Evolutionary conservation across 2,329 filamentous ascomycete genomes (phyloP).

Genomic region (Colletotrichum sp.): DNA sequence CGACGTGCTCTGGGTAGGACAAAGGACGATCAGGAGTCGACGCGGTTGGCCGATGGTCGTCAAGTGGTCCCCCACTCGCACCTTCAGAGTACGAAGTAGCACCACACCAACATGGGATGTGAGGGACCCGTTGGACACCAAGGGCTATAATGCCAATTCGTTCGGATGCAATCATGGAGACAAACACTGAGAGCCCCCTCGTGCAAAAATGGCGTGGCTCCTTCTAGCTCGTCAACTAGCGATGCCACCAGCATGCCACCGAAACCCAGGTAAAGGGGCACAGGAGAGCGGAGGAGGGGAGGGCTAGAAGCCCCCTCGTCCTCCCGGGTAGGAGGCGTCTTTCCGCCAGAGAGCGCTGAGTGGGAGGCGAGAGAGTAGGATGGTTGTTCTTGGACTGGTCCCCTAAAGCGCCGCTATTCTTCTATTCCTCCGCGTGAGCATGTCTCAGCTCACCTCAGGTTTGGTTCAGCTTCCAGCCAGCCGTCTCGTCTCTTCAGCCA

Average conservation of each 20-base stretch:
- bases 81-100: background rate
- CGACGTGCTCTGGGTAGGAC: background rate
- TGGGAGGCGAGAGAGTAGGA: background rate
- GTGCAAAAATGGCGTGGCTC: background rate
- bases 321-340: background rate
- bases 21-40: background rate
- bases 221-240: background rate
- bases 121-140: background rate
- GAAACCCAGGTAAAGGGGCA: background rate
- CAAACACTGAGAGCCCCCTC: background rate
- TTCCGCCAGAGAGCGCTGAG: background rate
- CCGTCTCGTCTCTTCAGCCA: background rate
- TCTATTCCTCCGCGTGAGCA: background rate
- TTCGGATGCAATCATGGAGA: background rate
- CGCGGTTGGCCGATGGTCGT: background rate
- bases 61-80: background rate
- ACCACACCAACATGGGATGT: background rate
- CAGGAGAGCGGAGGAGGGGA: background rate
- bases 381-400: background rate
- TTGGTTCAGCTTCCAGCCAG: conserved; percentile 3
- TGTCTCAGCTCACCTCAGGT: conserved; percentile 15
- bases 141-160: background rate
- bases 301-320: background rate
- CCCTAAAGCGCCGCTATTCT: background rate
- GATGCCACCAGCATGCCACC: background rate